Evolutionary conservation across 305 asterid genomes (phyloP).

Genomic region (Plantago coronopus): DNA sequence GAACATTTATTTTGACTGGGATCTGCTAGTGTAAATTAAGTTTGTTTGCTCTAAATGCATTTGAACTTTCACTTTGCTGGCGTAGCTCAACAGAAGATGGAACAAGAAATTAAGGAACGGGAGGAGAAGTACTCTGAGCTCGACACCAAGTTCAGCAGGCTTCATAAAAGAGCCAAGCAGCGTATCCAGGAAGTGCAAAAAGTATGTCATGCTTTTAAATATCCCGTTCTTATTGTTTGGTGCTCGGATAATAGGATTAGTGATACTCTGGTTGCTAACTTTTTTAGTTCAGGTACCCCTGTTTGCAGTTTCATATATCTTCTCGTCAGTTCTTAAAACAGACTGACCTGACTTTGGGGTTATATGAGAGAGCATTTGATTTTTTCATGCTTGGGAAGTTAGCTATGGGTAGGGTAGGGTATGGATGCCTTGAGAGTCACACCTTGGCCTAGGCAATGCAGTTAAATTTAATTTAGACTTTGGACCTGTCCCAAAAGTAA

Average conservation of each 20-base stretch:
- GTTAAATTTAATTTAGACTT: too few species aligned
- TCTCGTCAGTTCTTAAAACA: too few species aligned
- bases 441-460: too few species aligned
- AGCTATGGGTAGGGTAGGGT: too few species aligned
- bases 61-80: constrained; percentile 31
- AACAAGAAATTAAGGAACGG: constrained; percentile 80
- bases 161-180: constrained; percentile 98
- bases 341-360: too few species aligned
- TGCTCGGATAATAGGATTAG: neutral
- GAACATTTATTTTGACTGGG: constrained; percentile 12
- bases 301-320: too few species aligned
- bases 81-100: constrained; percentile 90
- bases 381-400: too few species aligned
- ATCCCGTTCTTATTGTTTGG: constrained; percentile 10
- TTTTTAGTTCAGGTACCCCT: neutral
- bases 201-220: constrained; percentile 38
- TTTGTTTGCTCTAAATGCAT: constrained; percentile 32
- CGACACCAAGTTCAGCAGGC: constrained; percentile 86
- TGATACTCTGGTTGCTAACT: neutral
- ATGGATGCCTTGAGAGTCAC: too few species aligned
- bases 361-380: too few species aligned
- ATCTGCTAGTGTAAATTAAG: constrained; percentile 1
- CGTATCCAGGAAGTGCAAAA: constrained; percentile 98
- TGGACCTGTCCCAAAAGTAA: too few species aligned
- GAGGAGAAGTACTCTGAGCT: constrained; percentile 89